Conservation (phyloP, 495 filamentous ascomycete species). For the Aspergillus diversus region DNA sequence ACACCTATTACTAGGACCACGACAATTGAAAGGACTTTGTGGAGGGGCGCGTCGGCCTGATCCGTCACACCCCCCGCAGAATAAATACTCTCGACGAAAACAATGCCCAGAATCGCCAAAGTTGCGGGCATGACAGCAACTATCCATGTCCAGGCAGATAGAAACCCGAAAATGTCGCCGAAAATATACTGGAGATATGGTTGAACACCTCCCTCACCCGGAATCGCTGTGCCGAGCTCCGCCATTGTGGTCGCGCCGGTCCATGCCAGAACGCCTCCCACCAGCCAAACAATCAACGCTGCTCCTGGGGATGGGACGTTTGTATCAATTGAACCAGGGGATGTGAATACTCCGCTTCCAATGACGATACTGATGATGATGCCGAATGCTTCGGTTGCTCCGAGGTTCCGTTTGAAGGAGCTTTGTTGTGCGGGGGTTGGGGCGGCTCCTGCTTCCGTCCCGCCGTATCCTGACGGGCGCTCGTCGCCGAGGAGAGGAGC, state of each 20-base stretch:
- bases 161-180: slow-evolving; percentile 27
- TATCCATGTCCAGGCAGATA: slow-evolving; percentile 30
- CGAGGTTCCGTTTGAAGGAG: slow-evolving; percentile 26
- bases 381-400: slow-evolving; percentile 26
- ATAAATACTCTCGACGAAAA: slow-evolving; percentile 29
- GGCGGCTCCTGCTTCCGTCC: neutral
- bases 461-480: slow-evolving; percentile 4
- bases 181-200: slow-evolving; percentile 29
- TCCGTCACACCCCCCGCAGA: slow-evolving; percentile 21
- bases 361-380: slow-evolving; percentile 31
- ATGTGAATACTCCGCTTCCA: slow-evolving; percentile 29
- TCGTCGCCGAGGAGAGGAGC: slow-evolving; percentile 11
- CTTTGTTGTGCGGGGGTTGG: neutral
- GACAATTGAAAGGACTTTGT: slow-evolving; percentile 23
- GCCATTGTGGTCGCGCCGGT: slow-evolving; percentile 27
- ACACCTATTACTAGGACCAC: slow-evolving; percentile 20
- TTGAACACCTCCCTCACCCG: slow-evolving; percentile 27
- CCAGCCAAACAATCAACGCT: slow-evolving; percentile 25
- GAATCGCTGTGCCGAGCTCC: slow-evolving; percentile 27
- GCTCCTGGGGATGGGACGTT: slow-evolving; percentile 28
- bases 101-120: slow-evolving; percentile 27
- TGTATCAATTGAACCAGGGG: slow-evolving; percentile 26
- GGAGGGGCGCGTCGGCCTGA: slow-evolving; percentile 15
- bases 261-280: slow-evolving; percentile 28
- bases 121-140: slow-evolving; percentile 28